Evolutionary conservation across 441 rosid species (phyloP).

Genomic region (Geranium incanum): DNA sequence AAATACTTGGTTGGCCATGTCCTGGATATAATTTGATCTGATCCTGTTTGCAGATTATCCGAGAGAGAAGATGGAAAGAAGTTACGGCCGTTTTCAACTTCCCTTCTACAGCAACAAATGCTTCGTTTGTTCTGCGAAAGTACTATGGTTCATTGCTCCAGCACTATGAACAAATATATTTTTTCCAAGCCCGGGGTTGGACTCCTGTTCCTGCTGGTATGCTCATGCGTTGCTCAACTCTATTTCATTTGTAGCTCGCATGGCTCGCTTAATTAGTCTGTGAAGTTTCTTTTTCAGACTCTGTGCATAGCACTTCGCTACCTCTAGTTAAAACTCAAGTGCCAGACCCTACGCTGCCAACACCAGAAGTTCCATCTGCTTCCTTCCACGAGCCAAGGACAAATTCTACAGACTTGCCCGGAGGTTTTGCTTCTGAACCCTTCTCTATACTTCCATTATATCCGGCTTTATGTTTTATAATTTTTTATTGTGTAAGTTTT

Average conservation of each 20-base stretch:
- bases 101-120: constrained; percentile 95
- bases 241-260: too few species aligned
- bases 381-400: constrained; percentile 38
- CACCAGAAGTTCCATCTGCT: constrained; percentile 40
- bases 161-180: constrained; percentile 73
- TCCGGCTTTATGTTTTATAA: background rate
- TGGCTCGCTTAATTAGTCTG: background rate
- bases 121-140: constrained; percentile 87
- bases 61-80: constrained; percentile 90
- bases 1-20: background rate
- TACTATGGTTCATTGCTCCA: constrained; percentile 73
- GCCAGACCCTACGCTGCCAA: constrained; percentile 30
- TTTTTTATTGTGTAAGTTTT: background rate
- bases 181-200: constrained; percentile 48
- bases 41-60: constrained; percentile 48
- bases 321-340: constrained; percentile 34
- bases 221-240: constrained; percentile 3
- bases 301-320: constrained; percentile 24
- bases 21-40: constrained; percentile 12
- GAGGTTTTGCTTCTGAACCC: constrained; percentile 35
- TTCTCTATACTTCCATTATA: background rate
- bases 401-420: constrained; percentile 31
- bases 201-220: constrained; percentile 43
- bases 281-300: constrained; percentile 25
- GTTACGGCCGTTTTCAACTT: constrained; percentile 85